Percentiles rank a stretch among this genome's conserved stretches.
Conservation (phyloP, 495 filamentous ascomycete genomes). For the Talaromyces borbonicus region DNA sequence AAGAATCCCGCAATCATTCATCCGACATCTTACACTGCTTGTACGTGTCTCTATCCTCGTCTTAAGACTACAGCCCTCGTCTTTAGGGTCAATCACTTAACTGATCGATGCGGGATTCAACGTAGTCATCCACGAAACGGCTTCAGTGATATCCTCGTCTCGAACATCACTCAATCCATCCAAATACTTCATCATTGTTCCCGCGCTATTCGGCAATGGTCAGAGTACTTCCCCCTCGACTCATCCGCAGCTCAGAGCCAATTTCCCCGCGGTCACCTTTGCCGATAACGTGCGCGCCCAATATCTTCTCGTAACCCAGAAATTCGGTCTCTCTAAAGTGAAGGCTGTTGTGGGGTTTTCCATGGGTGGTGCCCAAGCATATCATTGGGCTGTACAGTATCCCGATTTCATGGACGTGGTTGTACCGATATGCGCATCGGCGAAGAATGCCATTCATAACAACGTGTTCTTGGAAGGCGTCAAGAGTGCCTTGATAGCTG, state of each 20-base stretch:
- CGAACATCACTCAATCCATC: constrained; percentile 40
- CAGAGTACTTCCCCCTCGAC: constrained; percentile 64
- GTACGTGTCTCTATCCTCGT: background rate
- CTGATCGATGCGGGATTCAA: background rate
- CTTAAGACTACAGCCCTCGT: too few species aligned
- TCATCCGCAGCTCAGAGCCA: constrained; percentile 36
- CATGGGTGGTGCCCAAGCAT: constrained; percentile 61
- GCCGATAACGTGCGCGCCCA: constrained; percentile 65
- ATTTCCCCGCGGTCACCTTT: constrained; percentile 52
- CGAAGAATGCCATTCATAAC: constrained; percentile 60
- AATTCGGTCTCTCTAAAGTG: constrained; percentile 51
- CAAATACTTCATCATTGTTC: constrained; percentile 60
- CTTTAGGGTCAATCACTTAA: background rate
- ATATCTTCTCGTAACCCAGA: constrained; percentile 52
- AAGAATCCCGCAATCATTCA: constrained; percentile 58
- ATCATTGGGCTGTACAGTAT: constrained; percentile 63
- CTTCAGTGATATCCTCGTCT: constrained; percentile 48
- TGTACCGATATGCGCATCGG: constrained; percentile 59
- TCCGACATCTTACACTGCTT: constrained; percentile 36
- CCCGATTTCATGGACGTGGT: constrained; percentile 59
- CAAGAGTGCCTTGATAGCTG: constrained; percentile 55
- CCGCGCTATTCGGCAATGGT: constrained; percentile 64
- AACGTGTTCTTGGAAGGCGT: constrained; percentile 65
- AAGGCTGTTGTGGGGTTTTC: constrained; percentile 59
- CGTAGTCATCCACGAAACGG: background rate